Base-by-base conservation (phyloP, 257 asterid species). In the Vinca minor region DNA sequence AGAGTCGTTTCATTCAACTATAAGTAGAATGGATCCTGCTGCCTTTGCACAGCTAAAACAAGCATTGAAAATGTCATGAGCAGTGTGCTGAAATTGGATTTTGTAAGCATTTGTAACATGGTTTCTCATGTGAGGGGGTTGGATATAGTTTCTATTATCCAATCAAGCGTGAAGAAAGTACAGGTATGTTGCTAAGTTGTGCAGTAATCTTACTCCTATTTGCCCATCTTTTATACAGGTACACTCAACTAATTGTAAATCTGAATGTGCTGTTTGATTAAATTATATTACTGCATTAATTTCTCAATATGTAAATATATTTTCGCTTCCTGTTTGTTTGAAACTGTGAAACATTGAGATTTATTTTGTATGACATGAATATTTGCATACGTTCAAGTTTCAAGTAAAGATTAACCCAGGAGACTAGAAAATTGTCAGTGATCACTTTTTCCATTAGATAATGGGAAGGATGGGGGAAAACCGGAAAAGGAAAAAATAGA, bases 1-100 rank as follows among this genome's bases (percentile, higher is more conserved):
- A 65, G 97, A 89, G 65, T 69, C 82, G 58, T 93, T 87, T 55
- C 83, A 87, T 69, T 68, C 92, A 59, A 86, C 94, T 68, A 87
- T 93, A 70, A 82, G 86, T 45, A 83, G 78, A 76, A 83, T 93
- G 84, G 96, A 93, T 73, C 99, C 99, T 49, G 77, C 95, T 29
- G 85, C 85, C 41, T 69, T 93, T 42, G 69, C 84, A 47, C 96
- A 93, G 76, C 71, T 93, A 75, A 89, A 93, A 76, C 91, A 68
- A 66, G 97, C 97, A 66, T 57, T 93, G 69, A 81, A 87, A 74
- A 85, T 93, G 96, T 77, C 94, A 39, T 93, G 77, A 83, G 68
- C 66, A 44, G 53, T 42, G 17, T 9, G 46, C 50, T 10, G 13
- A 36, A 21, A 20, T n/a, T 64, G 44, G 36, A 35, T 15, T 59